Evolutionary conservation across 257 asterid species (phyloP).

Genomic region (Lavandula angustifolia): DNA sequence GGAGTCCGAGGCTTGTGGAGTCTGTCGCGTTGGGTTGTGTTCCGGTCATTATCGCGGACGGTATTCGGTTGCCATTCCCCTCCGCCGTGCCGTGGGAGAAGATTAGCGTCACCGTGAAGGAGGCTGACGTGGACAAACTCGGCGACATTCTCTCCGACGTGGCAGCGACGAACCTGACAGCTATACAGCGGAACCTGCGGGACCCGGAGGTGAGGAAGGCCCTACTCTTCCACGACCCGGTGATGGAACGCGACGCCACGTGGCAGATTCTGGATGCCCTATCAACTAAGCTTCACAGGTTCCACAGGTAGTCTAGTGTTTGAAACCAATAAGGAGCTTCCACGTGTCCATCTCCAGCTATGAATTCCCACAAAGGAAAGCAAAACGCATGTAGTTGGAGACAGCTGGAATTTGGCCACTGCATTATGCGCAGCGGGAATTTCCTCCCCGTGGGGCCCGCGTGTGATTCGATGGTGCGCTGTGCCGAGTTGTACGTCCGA

Average conservation of each 20-base stretch:
- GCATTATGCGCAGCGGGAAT: not conserved
- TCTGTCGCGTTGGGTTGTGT: constrained; percentile 85
- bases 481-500: constrained; percentile 22
- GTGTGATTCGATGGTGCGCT: not conserved
- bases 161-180: constrained; percentile 61
- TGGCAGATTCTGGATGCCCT: constrained; percentile 64
- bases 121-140: constrained; percentile 62
- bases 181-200: constrained; percentile 62
- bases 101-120: constrained; percentile 73
- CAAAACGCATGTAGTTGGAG: constrained; percentile 29
- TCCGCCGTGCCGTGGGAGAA: constrained; percentile 75
- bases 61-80: constrained; percentile 69
- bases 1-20: constrained; percentile 93
- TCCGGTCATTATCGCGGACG: constrained; percentile 85
- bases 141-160: constrained; percentile 69
- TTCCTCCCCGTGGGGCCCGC: constrained; percentile 9
- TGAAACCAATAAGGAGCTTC: constrained; percentile 22
- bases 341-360: constrained; percentile 44
- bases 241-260: constrained; percentile 82
- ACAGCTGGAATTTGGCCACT: constrained; percentile 54
- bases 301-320: constrained; percentile 49
- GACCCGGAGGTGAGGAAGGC: constrained; percentile 54
- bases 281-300: constrained; percentile 51
- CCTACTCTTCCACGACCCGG: constrained; percentile 52
- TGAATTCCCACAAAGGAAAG: not conserved